Evolutionary conservation across 1,284 basidiomycete species (phyloP).

Genomic region (Boletus sp.): DNA sequence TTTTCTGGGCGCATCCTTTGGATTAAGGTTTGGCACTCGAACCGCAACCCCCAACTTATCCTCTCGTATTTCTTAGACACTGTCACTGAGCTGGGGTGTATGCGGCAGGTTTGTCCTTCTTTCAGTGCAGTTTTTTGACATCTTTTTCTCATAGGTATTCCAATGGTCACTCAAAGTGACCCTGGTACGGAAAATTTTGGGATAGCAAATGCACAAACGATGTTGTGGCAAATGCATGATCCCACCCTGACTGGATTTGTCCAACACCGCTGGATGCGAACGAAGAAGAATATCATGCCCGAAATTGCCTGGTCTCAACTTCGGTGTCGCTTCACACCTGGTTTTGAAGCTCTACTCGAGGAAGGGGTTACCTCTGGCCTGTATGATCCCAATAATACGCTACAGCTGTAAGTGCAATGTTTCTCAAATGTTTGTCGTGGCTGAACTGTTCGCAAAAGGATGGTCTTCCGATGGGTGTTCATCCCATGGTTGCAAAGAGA

Average conservation of each 20-base stretch:
- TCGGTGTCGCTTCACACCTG: neutral
- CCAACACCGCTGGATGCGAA: neutral
- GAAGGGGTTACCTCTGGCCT: neutral
- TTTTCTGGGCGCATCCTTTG: neutral
- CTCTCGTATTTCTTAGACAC: neutral
- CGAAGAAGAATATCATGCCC: neutral
- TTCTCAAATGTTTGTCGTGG: neutral
- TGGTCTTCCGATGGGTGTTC: constrained; percentile 29
- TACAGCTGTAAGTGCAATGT: neutral
- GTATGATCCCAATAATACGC: neutral
- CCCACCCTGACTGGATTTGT: neutral
- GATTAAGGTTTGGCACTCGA: neutral
- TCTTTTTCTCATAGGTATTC: neutral
- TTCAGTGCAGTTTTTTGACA: neutral
- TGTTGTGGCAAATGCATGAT: neutral
- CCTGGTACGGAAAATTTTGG: neutral
- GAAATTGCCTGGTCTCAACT: neutral
- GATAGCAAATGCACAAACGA: neutral
- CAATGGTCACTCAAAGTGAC: neutral
- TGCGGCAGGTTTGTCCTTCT: neutral
- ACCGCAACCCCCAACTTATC: neutral
- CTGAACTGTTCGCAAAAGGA: neutral
- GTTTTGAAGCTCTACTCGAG: neutral
- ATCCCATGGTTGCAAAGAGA: constrained; percentile 35
- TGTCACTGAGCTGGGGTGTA: neutral